Conservation (phyloP, 192 early-diverging fungal genomes). For the Rhizophagus clarus region DNA sequence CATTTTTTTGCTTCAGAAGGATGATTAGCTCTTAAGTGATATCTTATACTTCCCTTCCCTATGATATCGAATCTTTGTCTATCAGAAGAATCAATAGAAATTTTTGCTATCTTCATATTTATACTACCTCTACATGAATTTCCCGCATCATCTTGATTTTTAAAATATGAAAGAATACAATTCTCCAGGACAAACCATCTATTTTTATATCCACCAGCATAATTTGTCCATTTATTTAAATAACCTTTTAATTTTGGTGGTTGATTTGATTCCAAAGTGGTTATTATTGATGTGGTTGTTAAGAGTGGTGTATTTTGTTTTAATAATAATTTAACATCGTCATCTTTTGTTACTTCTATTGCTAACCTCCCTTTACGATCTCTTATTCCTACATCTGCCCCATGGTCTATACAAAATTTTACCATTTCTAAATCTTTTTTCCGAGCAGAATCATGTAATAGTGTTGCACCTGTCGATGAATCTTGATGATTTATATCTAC, state of each 20-base stretch:
- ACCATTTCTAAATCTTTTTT: constrained; percentile 66
- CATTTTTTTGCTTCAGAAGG: constrained; percentile 79
- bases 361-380: constrained; percentile 68
- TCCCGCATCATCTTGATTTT: constrained; percentile 74
- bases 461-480: constrained; percentile 58
- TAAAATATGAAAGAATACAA: constrained; percentile 82
- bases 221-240: constrained; percentile 88
- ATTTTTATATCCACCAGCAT: constrained; percentile 76
- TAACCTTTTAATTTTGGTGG: constrained; percentile 64
- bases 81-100: constrained; percentile 64
- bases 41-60: constrained; percentile 75
- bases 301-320: constrained; percentile 32
- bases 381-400: constrained; percentile 72
- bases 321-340: constrained; percentile 56
- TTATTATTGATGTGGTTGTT: constrained; percentile 53
- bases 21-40: constrained; percentile 66
- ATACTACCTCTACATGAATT: constrained; percentile 80
- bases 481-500: constrained; percentile 74
- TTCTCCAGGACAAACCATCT: constrained; percentile 83
- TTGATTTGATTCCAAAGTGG: constrained; percentile 54
- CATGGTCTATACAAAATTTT: constrained; percentile 69
- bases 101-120: constrained; percentile 69
- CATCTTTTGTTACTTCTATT: constrained; percentile 54
- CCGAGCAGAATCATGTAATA: constrained; percentile 71
- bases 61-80: constrained; percentile 76